A percentile compares a stretch with the other conserved stretches of the same genome.
Conservation (phyloP, 2,329 filamentous ascomycete genomes). For the Parastagonospora avenae region DNA sequence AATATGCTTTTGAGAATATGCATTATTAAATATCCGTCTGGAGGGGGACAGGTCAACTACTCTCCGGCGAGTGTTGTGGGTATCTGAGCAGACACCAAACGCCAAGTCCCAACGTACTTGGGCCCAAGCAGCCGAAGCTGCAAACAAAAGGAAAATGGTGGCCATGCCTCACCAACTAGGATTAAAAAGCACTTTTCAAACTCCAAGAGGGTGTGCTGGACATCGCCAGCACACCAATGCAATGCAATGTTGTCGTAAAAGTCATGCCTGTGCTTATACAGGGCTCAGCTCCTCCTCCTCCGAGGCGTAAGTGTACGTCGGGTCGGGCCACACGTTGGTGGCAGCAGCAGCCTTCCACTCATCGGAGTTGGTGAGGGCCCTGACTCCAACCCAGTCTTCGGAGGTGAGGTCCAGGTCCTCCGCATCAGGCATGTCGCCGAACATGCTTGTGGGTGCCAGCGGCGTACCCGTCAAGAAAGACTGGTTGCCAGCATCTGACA, state of each 20-base stretch:
- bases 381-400: slow-evolving; percentile 16
- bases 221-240: neutral
- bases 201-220: neutral
- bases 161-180: too few species aligned
- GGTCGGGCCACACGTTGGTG: slow-evolving; percentile 17
- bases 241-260: neutral
- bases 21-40: too few species aligned
- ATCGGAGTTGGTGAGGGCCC: slow-evolving; percentile 9
- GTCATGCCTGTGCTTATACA: slow-evolving; percentile 1
- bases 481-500: slow-evolving; percentile 32
- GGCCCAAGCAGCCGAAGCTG: too few species aligned
- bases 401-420: slow-evolving; percentile 25
- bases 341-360: slow-evolving; percentile 17
- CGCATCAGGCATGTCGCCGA: slow-evolving; percentile 25
- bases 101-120: too few species aligned
- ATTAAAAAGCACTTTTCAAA: neutral
- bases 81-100: too few species aligned
- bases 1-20: too few species aligned
- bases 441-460: slow-evolving; percentile 13
- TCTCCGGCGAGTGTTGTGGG: too few species aligned
- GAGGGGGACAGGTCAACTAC: too few species aligned
- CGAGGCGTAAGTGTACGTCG: slow-evolving; percentile 26
- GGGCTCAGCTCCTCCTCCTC: slow-evolving; percentile 30
- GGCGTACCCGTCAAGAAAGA: slow-evolving; percentile 27
- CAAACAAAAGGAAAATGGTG: too few species aligned